Conservation (phyloP, 495 filamentous ascomycete species). For the Xylaria acuta region DNA sequence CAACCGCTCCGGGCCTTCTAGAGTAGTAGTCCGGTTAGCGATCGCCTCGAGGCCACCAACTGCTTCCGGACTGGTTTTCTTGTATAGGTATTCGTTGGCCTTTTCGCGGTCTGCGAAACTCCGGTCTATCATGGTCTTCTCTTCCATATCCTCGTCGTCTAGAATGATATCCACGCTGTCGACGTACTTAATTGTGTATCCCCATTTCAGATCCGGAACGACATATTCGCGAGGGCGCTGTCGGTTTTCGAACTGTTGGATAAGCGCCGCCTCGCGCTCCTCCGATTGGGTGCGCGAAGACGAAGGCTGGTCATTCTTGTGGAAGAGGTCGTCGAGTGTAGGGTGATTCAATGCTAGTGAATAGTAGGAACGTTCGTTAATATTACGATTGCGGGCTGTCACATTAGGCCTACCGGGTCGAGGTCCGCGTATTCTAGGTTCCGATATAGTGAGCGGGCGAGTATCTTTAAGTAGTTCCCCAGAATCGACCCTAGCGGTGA, state of each 20-base stretch:
- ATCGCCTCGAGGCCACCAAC: conserved; percentile 3
- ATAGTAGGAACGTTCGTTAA: background rate
- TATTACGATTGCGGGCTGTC: background rate
- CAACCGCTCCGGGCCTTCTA: conserved; percentile 13
- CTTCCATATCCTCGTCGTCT: background rate
- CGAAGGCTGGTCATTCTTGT: background rate
- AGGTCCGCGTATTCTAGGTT: background rate
- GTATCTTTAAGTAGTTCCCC: background rate
- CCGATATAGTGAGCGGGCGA: background rate
- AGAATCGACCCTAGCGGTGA: background rate
- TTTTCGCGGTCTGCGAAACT: conserved; percentile 23
- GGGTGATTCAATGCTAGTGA: background rate
- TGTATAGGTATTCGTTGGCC: conserved; percentile 27
- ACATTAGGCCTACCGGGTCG: background rate
- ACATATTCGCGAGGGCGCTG: background rate
- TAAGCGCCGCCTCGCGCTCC: background rate
- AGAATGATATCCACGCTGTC: background rate
- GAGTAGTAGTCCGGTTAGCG: background rate
- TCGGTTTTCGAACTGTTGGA: background rate
- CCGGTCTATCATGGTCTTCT: background rate
- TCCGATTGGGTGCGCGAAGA: background rate
- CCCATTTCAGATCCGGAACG: background rate
- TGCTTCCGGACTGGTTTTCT: background rate
- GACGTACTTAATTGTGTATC: conserved; percentile 5
- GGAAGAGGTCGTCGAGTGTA: background rate